Conservation (phyloP, 1,284 basidiomycete species). For the Sporisorium sorghi region DNA sequence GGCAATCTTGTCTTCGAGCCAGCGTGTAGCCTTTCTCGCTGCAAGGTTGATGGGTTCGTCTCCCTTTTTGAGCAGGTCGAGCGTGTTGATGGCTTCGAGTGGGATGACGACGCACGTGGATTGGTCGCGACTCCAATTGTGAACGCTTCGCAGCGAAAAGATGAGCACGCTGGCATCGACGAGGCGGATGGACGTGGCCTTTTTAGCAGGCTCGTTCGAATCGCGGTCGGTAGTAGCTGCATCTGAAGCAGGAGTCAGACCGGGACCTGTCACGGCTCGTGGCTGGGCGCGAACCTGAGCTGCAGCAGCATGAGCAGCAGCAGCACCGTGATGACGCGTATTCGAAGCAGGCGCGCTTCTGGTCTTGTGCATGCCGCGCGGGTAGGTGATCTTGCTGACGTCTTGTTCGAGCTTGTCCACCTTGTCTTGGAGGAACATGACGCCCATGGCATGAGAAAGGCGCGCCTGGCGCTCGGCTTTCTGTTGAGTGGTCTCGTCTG, state of each 20-base stretch:
- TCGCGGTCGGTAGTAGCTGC: background rate
- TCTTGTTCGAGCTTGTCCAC: constrained; percentile 57
- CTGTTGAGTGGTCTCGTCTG: constrained; percentile 30
- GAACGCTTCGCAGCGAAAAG: constrained; percentile 82
- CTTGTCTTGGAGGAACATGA: constrained; percentile 61
- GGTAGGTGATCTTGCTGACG: constrained; percentile 39
- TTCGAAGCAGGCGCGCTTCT: constrained; percentile 18
- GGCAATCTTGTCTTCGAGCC: constrained; percentile 74
- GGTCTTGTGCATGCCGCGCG: constrained; percentile 30
- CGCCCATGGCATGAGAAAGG: constrained; percentile 61
- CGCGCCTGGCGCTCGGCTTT: constrained; percentile 40
- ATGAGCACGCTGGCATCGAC: constrained; percentile 88
- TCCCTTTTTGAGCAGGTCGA: constrained; percentile 94
- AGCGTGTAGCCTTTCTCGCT: constrained; percentile 82
- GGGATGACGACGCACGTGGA: constrained; percentile 82
- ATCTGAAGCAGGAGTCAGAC: background rate
- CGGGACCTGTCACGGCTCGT: constrained; percentile 30
- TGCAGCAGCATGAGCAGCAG: background rate
- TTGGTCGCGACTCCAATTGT: constrained; percentile 79
- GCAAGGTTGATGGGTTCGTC: constrained; percentile 80
- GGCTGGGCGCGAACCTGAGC: constrained; percentile 18
- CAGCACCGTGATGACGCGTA: background rate
- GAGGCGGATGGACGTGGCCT: constrained; percentile 20
- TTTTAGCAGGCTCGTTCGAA: background rate
- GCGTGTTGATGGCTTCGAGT: constrained; percentile 87